Base-by-base conservation (phyloP, 2,329 filamentous ascomycete genomes). In the Botryosphaeria agaves region DNA sequence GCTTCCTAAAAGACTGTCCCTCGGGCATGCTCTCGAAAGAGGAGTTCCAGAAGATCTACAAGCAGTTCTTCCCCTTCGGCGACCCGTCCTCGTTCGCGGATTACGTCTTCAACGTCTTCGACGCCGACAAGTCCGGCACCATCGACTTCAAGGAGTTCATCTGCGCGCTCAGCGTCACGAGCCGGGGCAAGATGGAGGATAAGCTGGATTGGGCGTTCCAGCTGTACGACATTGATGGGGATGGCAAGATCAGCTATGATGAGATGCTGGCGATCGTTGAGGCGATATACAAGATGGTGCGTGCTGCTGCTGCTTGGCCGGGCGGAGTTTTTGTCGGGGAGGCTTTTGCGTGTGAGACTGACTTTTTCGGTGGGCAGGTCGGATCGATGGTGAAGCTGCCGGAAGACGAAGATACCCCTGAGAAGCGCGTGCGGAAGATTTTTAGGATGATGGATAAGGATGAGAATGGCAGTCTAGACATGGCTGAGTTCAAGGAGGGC, bases 371-470 rank as follows among this genome's bases (percentile, higher is more conserved):
- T n/a, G n/a, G 24, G 18, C 42, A 94, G 85, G 85, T 94, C 47
- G 89, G 89, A 41, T 93, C 85, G 31, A 98, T 98, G 89, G 89
- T 98, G 46, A 95, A 95, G 59, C 69, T 98, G 26, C 89, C 89
- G 31, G 84, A 94, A 56, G 89, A 98, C 59, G 89, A 98, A 63
- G 87, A 98, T 59, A 98, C 89, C 34, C 89, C 89, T 12, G 87
- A 95, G 66, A 98, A 98, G 66, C 78, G 89, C 40, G 89, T 98
- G 38, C 75, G 69, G 57, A 98, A 98, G 67, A 95, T 98, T 56
- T 98, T 98, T 67, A 70, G 78, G 48, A 95, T 95, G 89, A 98
- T 98, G 89, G 89, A 98, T 66, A 98, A 98, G 69, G 89, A 98
- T 54, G 87, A 95, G 62, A 95, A 95, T 52, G 89, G 87, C 44